Evolutionary conservation across 371 early-diverging fungal species (phyloP).

Genomic region (Mortierella sp.): DNA sequence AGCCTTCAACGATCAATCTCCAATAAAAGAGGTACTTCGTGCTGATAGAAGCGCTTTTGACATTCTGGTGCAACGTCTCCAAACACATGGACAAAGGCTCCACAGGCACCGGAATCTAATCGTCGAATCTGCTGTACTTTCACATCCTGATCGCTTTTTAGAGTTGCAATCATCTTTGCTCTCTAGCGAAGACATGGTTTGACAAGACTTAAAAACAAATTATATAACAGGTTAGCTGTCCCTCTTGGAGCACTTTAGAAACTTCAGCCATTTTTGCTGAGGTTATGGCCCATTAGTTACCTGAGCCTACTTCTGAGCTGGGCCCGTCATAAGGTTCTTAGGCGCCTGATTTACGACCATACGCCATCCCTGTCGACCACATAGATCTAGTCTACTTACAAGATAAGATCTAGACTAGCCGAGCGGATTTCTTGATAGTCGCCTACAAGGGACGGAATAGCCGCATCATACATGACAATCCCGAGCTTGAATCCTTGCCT

Average conservation of each 20-base stretch:
- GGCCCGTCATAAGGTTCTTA: slow-evolving; percentile 45
- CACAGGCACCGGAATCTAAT: slow-evolving; percentile 81
- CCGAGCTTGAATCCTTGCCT: slow-evolving; percentile 61
- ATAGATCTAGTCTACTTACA: too few species aligned
- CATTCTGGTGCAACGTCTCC: slow-evolving; percentile 92
- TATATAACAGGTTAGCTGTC: not conserved
- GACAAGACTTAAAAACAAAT: too few species aligned
- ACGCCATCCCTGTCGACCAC: too few species aligned
- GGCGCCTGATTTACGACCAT: slow-evolving; percentile 39
- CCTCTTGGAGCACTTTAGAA: not conserved
- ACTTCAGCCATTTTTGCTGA: too few species aligned
- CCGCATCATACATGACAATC: slow-evolving; percentile 64
- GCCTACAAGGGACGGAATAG: slow-evolving; percentile 67
- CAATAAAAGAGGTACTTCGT: too few species aligned
- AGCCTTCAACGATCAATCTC: too few species aligned
- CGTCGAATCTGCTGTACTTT: slow-evolving; percentile 71
- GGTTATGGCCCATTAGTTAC: slow-evolving; percentile 8
- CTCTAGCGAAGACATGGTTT: slow-evolving; percentile 10
- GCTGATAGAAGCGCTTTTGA: slow-evolving; percentile 87
- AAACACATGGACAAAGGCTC: slow-evolving; percentile 92
- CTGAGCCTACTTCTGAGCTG: slow-evolving; percentile 51
- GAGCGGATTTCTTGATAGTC: slow-evolving; percentile 78
- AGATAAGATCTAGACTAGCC: slow-evolving; percentile 71
- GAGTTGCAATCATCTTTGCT: slow-evolving; percentile 61
- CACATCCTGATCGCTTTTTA: slow-evolving; percentile 75